Percentiles rank a stretch among this genome's conserved stretches.
These are phyloP conservation scores for Globisporangium paddicum DNA, from an alignment of 352 stramenopile genomes.

Conservation along the genomic window DNA sequence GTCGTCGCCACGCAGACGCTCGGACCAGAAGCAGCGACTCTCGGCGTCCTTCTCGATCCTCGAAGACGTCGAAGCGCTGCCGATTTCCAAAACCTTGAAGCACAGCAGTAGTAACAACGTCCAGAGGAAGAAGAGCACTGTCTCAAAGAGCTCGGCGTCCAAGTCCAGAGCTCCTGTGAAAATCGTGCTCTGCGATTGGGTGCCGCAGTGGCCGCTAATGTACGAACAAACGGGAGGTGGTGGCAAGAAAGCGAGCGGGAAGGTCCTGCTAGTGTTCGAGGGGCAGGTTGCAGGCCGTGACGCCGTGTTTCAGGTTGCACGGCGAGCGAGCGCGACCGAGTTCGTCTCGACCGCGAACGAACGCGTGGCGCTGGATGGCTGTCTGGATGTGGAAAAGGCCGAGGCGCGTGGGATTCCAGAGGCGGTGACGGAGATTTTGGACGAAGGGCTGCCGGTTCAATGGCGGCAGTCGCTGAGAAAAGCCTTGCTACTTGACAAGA, in stretches of 20 bases:
- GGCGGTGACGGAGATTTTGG: slow-evolving; percentile 39
- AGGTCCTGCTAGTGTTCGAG: slow-evolving; percentile 29
- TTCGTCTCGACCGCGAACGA: slow-evolving; percentile 39
- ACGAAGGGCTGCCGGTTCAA: slow-evolving; percentile 46
- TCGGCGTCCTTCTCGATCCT: slow-evolving; percentile 11
- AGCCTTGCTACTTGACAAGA: background rate
- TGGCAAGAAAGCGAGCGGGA: too few species aligned
- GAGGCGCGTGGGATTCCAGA: slow-evolving; percentile 28
- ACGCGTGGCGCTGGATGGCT: slow-evolving; percentile 37
- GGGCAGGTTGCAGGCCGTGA: slow-evolving; percentile 24
- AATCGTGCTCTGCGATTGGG: slow-evolving; percentile 25
- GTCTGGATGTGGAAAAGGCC: slow-evolving; percentile 32
- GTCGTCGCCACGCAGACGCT: background rate
- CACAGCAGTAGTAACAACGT: too few species aligned
- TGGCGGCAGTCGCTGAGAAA: slow-evolving; percentile 27
- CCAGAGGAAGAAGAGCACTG: background rate
- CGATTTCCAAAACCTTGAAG: slow-evolving; percentile 2
- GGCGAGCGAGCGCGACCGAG: slow-evolving; percentile 29
- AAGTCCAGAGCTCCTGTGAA: background rate
- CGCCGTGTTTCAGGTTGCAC: slow-evolving; percentile 30
- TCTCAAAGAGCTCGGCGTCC: background rate
- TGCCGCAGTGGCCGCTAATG: slow-evolving; percentile 22
- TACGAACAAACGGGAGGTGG: background rate
- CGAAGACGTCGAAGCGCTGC: slow-evolving; percentile 7
- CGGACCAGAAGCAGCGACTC: slow-evolving; percentile 2